Percentiles rank a stretch among this genome's conserved stretches.
Conservation (phyloP, 1,139 yeast genomes). For the Geotrichum australiense region DNA sequence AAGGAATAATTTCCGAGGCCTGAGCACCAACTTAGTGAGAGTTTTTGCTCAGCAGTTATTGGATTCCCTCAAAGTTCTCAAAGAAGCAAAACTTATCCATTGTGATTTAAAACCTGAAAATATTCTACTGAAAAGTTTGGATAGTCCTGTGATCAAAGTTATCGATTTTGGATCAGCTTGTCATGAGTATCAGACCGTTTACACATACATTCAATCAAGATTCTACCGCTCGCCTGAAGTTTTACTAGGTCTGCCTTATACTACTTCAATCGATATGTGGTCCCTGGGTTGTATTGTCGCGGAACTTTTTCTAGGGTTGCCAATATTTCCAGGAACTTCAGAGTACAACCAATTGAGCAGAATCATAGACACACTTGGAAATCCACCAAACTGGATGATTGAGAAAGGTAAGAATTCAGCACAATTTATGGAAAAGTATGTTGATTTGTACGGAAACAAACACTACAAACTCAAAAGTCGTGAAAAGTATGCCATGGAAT, state of each 20-base stretch:
- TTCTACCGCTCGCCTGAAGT: constrained; percentile 97
- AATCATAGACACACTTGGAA: constrained; percentile 74
- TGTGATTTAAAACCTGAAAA: constrained; percentile 98
- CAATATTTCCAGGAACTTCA: constrained; percentile 90
- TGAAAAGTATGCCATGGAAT: constrained; percentile 55
- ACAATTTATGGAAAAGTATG: constrained; percentile 53
- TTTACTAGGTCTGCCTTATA: constrained; percentile 74
- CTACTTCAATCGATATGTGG: constrained; percentile 97
- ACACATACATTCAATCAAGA: constrained; percentile 91
- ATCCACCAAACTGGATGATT: constrained; percentile 93
- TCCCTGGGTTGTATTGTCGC: constrained; percentile 95
- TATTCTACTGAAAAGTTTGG: constrained; percentile 71
- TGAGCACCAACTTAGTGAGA: constrained; percentile 72
- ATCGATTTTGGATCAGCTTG: constrained; percentile 98
- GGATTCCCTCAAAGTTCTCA: constrained; percentile 71
- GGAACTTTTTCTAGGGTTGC: constrained; percentile 85
- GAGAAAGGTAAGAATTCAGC: constrained; percentile 85
- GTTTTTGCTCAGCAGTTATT: constrained; percentile 72
- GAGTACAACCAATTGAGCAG: constrained; percentile 86
- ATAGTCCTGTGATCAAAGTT: constrained; percentile 82
- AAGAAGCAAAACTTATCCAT: constrained; percentile 80
- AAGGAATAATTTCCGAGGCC: constrained; percentile 90
- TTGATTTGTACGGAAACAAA: constrained; percentile 34
- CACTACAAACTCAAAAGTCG: constrained; percentile 46
- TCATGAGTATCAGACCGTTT: constrained; percentile 80